Evolutionary conservation across 768 basidiomycete species (phyloP), one percentile per base, ranked within the genome.

Genomic region (Chalciporus piperatus): DNA sequence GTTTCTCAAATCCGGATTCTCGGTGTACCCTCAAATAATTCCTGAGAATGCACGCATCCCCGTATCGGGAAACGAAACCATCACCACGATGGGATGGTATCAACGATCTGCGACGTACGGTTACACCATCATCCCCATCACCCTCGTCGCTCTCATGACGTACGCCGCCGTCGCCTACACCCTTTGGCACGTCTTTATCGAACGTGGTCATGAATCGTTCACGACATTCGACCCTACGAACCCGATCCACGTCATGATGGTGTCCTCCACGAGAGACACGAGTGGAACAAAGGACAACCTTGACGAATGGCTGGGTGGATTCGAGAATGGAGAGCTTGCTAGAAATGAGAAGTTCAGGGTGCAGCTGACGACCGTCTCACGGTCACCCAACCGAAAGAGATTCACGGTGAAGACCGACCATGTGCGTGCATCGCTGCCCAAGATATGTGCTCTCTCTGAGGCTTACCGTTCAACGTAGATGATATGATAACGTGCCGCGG

Each of bases 1-100:
- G 33, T 35, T 45, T 25, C 37, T 47, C 17, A 33, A 45, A 43
- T 59, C 56, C 1, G 56, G 19, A 50, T 57, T 55, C 25, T 57
- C 56, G 0, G 56, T 22, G 9, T 35, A 16, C 33, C 48, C 48
- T 1, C 3, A 1, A 3, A 10, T 3, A 1, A 20, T 57, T 14
- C 45, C 48, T 3, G 11, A 2, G 14, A 32, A 50, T 1, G 52
- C 47, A 11, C 41, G 1, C 23, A n/a, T 40, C 13, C 2, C 27
- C 23, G 6, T 57, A 25, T 33, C 1, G 5, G 55, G 55, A 2
- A 11, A 14, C 6, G 5, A 47, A 39, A 20, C 27, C 1, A 44
- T 57, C 25, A 25, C n/a, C 14, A 47, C 53, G 0, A 50, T 50
- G 32, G 53, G 53, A 10, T 45, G 53, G 56, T 30, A 25, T 14